Evolutionary conservation across 2,329 filamentous ascomycete species (phyloP).

Genomic region (Lachnellula hyalina): DNA sequence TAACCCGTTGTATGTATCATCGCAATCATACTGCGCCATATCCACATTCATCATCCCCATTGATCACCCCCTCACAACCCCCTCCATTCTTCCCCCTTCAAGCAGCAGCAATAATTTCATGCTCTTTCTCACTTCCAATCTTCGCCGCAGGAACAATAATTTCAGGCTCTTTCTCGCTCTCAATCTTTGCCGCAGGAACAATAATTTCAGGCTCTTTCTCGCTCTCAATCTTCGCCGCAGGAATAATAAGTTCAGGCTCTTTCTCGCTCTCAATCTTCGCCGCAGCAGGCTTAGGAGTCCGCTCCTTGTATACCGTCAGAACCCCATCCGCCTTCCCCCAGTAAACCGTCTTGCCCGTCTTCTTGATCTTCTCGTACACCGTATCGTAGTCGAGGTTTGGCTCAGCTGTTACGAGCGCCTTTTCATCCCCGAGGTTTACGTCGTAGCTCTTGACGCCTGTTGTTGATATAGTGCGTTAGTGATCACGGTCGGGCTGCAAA

Average conservation of each 20-base stretch:
- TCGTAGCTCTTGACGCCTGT: conserved; percentile 81
- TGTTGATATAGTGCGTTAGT: neutral
- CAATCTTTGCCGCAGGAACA: too few species aligned
- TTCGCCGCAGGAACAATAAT: too few species aligned
- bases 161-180: too few species aligned
- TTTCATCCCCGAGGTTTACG: conserved; percentile 82
- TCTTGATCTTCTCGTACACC: conserved; percentile 74
- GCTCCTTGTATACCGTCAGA: too few species aligned
- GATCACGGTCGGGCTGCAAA: neutral
- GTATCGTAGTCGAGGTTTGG: conserved; percentile 44
- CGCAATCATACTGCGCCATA: too few species aligned
- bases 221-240: too few species aligned
- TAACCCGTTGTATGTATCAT: too few species aligned
- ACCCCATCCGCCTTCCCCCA: conserved; percentile 66
- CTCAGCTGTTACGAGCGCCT: conserved; percentile 69
- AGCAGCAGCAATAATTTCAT: neutral
- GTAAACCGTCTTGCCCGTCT: conserved; percentile 91
- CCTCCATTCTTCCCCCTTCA: neutral
- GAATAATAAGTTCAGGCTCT: neutral
- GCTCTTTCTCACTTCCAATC: too few species aligned
- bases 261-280: too few species aligned
- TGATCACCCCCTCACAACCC: neutral
- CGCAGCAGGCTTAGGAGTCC: too few species aligned
- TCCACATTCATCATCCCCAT: too few species aligned
- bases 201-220: too few species aligned